These are phyloP conservation scores for Fusarium kyushuense DNA, from an alignment of 2,329 filamentous ascomycete species.

Conservation along the genomic window DNA sequence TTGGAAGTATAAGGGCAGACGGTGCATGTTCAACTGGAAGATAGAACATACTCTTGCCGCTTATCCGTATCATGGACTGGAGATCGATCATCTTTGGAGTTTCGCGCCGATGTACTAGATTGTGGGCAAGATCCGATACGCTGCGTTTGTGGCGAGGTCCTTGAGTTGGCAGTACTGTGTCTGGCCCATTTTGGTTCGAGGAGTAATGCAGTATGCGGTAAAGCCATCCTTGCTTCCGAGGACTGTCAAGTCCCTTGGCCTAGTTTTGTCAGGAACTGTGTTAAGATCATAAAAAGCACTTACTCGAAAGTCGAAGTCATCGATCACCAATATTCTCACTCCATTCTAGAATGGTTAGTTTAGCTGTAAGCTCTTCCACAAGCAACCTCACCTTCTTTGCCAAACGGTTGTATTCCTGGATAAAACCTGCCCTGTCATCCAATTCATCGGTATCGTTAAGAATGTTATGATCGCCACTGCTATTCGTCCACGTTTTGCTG, in stretches of 20 bases:
- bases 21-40: constrained; percentile 70
- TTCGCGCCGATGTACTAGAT: constrained; percentile 60
- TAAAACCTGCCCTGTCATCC: constrained; percentile 61
- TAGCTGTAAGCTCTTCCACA: neutral
- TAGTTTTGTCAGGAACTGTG: constrained; percentile 28
- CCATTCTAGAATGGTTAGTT: constrained; percentile 60
- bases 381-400: constrained; percentile 64
- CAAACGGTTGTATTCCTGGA: constrained; percentile 70
- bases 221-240: constrained; percentile 55
- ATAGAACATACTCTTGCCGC: constrained; percentile 72
- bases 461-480: constrained; percentile 62
- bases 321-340: constrained; percentile 57
- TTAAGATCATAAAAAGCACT: constrained; percentile 29
- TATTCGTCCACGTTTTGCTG: constrained; percentile 70
- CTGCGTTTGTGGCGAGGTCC: constrained; percentile 61
- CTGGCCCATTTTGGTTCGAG: constrained; percentile 29
- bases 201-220: constrained; percentile 53
- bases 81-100: constrained; percentile 64
- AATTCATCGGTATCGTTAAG: constrained; percentile 63
- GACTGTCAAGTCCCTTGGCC: constrained; percentile 35
- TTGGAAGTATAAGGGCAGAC: constrained; percentile 69
- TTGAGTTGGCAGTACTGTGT: constrained; percentile 17
- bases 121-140: constrained; percentile 66
- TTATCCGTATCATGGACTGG: constrained; percentile 70
- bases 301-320: constrained; percentile 54